Base-by-base conservation (phyloP, 805 yeast genomes). In the Metschnikowia matae region DNA sequence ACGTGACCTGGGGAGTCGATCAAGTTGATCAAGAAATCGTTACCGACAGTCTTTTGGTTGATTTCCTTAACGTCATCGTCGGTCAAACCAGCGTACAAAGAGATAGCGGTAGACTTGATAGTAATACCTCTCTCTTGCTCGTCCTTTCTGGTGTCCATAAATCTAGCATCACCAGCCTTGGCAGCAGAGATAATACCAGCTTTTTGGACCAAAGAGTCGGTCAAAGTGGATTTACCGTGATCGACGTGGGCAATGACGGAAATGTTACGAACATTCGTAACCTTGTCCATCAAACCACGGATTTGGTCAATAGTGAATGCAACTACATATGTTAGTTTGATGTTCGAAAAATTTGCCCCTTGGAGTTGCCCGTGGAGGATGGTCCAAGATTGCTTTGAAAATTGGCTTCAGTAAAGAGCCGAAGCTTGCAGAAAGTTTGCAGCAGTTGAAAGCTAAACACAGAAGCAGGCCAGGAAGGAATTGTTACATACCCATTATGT, bases 1-100 rank as follows among this genome's bases (percentile, higher is more conserved):
- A 92, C 98, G 97, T 92, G 99, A 88, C 99, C 99, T 80, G 99
- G 99, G 66, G 99, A 94, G 79, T 92, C 99, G 69, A 92, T 92
- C 85, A 92, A 84, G 89, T 92, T 92, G 66, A 92, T 85, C 81
- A 92, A 87, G 85, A 92, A 92, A 74, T 85, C 84, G 85, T 81
- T 87, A 78, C 98, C 98, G 18, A 74, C 86, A 61, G 94, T 85
- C 79, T 87, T 84, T 82, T 94, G 98, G 77, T 84, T 81, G 81
- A 94, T 92, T 66, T 84, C 89, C 75, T 86, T 87, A 61, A 80
- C 84, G 70, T 89, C 96, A 49, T 87, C 96, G 51, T 87, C 96
- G 51, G 69, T 66, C 86, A 90, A 83, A 74, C 87, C 85, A 66
- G 97, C 83, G 83, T 77, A 92, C 74, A 92, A 84, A 63, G 98